Base-by-base conservation (phyloP, 2,329 filamentous ascomycete genomes). In the Pseudogymnoascus sp. region DNA sequence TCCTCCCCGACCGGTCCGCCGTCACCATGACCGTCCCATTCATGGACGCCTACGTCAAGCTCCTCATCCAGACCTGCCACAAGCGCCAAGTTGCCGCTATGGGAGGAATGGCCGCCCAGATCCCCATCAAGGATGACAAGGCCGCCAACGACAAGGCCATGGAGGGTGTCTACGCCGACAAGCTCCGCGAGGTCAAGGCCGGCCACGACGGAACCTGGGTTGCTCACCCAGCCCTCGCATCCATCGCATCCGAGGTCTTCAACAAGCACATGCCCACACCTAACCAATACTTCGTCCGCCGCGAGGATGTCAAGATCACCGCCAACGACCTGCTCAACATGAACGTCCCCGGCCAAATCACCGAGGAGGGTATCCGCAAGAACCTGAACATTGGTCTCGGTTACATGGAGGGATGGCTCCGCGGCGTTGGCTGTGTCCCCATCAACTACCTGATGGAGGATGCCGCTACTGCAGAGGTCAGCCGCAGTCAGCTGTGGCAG, bases 371-470 rank as follows among this genome's bases (percentile, higher is more conserved):
- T 64, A 97, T 99, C 79, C 87, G 90, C 74, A 96, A 97, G 87
- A 99, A 97, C 81, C 82, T 99, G 68, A 93, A 92, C 79, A 97
- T 99, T 69, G 95, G 93, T 40, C 85, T 99, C 5, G 89, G 90
- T 61, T 99, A 99, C 79, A 99, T 97, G 93, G 95, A 99, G 79
- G 95, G 91, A 66, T 99, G 95, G 95, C 82, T 97, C 65, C 89
- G 93, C 66, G 95, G 93, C 35, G 84, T 97, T 21, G 95, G 95
- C 64, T 99, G 95, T 72, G 93, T 97, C 62, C 95, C 95, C 59
- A 97, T 97, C 79, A 97, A 97, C 82, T 96, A 89, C 76, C 83
- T 97, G 63, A 97, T 97, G 93, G 95, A 99, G 80, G 95, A 97
- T 71, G 95, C 95, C 17, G 95, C 95, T 23, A 99, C 95, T 1